A percentile compares a stretch with the other conserved stretches of the same genome.
Conservation (phyloP, 139 green algal genomes). For the Chlorella vulgaris region DNA sequence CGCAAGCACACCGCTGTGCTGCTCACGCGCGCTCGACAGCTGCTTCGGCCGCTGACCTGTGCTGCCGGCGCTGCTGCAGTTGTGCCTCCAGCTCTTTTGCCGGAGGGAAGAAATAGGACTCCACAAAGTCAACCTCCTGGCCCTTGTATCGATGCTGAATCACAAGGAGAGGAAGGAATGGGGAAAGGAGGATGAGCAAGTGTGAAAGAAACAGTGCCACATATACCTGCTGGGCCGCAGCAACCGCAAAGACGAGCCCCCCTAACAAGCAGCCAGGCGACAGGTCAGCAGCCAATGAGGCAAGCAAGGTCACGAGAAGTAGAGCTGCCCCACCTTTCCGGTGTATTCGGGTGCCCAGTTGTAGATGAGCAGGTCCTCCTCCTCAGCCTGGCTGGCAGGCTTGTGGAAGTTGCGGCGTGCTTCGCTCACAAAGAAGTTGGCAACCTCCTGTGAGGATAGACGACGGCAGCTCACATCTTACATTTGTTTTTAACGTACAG, state of each 20-base stretch:
- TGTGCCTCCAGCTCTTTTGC: neutral
- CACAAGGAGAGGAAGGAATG: neutral
- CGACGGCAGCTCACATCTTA: no score
- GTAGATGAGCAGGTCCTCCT: slow-evolving; percentile 82
- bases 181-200: neutral
- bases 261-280: no score
- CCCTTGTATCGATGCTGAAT: slow-evolving; percentile 43
- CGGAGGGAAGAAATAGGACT: slow-evolving; percentile 73
- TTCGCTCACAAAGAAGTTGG: slow-evolving; percentile 77
- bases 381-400: slow-evolving; percentile 47
- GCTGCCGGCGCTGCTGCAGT: neutral
- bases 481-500: no score
- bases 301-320: no score
- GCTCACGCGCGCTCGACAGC: no score
- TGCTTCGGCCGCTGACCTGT: neutral
- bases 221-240: no score
- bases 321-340: slow-evolving; percentile 59
- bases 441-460: slow-evolving; percentile 50
- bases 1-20: no score
- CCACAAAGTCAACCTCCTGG: slow-evolving; percentile 75
- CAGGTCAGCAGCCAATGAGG: no score
- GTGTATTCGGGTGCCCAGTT: slow-evolving; percentile 73
- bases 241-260: no score
- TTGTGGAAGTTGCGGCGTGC: slow-evolving; percentile 73
- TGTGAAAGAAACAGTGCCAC: no score